These are phyloP conservation scores for Lycium ferocissimum DNA, from an alignment of 257 asterid genomes.

Conservation along the genomic window DNA sequence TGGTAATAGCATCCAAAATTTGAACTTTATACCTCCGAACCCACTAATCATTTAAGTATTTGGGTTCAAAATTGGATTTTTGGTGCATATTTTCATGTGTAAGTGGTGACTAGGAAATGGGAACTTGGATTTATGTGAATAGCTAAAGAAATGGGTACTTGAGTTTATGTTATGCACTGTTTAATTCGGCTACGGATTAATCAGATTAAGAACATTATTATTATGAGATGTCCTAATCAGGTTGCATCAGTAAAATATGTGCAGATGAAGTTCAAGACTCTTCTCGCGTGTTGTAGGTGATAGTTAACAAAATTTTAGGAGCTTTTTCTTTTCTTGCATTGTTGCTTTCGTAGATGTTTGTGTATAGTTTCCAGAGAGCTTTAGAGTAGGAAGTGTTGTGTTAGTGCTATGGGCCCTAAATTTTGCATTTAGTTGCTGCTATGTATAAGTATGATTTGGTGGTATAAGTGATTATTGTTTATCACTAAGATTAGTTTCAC, in stretches of 20 bases:
- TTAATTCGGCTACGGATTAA: conserved; percentile 36
- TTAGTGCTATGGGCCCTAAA: no score
- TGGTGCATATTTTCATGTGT: background rate
- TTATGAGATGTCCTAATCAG: conserved; percentile 69
- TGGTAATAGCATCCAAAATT: background rate
- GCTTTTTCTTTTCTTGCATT: no score
- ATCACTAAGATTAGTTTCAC: no score
- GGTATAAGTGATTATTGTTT: no score
- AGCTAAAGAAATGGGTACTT: conserved; percentile 37
- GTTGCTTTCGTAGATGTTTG: no score
- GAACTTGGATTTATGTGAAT: conserved; percentile 34
- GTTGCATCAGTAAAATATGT: conserved; percentile 63
- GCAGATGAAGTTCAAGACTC: conserved; percentile 78
- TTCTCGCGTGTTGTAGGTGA: conserved; percentile 19
- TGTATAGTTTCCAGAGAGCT: no score
- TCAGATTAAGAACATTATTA: conserved; percentile 67
- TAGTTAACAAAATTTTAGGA: no score
- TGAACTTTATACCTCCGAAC: background rate
- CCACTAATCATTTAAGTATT: background rate
- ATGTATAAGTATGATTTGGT: no score
- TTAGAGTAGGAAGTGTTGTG: no score
- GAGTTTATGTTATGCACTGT: conserved; percentile 28
- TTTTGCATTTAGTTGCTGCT: no score
- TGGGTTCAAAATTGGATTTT: background rate
- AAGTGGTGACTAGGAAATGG: conserved; percentile 39